A percentile compares a stretch with the other conserved stretches of the same genome.
phyloP scores from a whole-genome alignment of 169 alveolate genomes.

The Plasmodium cynomolgi region DNA sequence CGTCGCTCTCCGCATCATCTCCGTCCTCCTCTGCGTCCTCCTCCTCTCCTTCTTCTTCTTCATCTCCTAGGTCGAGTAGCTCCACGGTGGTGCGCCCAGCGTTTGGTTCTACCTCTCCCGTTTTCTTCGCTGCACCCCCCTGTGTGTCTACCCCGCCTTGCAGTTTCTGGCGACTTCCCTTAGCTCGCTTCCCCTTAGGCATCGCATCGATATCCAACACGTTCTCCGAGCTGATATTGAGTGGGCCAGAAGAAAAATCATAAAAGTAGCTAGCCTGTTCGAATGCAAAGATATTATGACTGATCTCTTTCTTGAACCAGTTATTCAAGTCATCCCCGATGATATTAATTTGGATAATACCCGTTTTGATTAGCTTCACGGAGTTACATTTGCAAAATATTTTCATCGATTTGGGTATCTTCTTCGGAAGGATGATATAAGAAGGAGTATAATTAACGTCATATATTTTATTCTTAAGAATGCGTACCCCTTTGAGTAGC shows the following conservation, averaged over 20 bases:
- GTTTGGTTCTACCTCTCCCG: background rate
- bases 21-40: background rate
- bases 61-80: background rate
- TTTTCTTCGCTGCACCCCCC: background rate
- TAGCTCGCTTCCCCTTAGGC: background rate
- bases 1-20: background rate
- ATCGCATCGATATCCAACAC: background rate
- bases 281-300: conserved; percentile 21
- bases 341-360: conserved; percentile 35
- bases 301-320: conserved; percentile 52
- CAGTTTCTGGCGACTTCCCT: background rate
- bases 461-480: conserved; percentile 34
- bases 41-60: background rate
- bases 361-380: conserved; percentile 8
- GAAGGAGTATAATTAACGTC: conserved; percentile 53
- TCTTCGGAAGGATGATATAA: conserved; percentile 53
- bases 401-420: conserved; percentile 20
- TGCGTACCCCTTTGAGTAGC: conserved; percentile 22
- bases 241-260: conserved; percentile 51
- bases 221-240: conserved; percentile 55
- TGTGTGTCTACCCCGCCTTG: background rate
- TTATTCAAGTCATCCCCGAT: conserved; percentile 63
- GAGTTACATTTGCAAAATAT: conserved; percentile 62
- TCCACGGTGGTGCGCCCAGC: background rate
- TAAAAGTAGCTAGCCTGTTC: conserved; percentile 22